Percentiles rank a stretch among this genome's conserved stretches.
phyloP scores from a whole-genome alignment of 1,284 basidiomycete species.

The Cutaneotrichosporon sp. region DNA sequence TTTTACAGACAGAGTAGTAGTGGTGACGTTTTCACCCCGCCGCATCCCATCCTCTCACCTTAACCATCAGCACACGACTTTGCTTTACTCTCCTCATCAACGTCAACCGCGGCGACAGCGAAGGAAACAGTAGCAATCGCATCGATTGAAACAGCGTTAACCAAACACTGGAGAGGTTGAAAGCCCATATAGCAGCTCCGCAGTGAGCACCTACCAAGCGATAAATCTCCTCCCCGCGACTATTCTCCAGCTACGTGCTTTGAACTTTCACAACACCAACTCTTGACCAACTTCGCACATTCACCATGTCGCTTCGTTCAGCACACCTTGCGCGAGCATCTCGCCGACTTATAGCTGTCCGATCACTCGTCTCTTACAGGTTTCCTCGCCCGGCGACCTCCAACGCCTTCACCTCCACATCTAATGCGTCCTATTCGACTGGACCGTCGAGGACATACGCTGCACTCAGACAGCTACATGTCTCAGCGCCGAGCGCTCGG shows the following conservation, averaged over 20 bases:
- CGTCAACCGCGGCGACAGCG: no score
- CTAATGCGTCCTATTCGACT: background rate
- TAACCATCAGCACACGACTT: no score
- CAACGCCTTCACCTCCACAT: background rate
- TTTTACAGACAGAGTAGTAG: no score
- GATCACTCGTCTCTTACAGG: background rate
- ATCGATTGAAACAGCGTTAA: no score
- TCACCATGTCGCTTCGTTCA: constrained; percentile 6
- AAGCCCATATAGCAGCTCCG: no score
- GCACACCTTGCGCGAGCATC: background rate
- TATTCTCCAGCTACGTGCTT: background rate
- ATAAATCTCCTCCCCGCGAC: no score
- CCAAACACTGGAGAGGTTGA: no score
- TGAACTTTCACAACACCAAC: background rate
- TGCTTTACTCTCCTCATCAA: no score
- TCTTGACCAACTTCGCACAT: background rate
- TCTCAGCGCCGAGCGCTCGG: background rate
- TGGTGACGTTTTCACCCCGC: no score
- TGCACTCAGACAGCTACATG: background rate
- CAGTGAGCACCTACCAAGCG: no score
- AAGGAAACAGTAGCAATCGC: no score
- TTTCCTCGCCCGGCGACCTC: background rate
- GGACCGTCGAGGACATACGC: background rate
- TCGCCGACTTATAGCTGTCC: background rate
- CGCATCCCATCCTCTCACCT: no score